Evolutionary conservation across 2,329 filamentous ascomycete genomes (phyloP).

Genomic region (Apiospora saccharicola): DNA sequence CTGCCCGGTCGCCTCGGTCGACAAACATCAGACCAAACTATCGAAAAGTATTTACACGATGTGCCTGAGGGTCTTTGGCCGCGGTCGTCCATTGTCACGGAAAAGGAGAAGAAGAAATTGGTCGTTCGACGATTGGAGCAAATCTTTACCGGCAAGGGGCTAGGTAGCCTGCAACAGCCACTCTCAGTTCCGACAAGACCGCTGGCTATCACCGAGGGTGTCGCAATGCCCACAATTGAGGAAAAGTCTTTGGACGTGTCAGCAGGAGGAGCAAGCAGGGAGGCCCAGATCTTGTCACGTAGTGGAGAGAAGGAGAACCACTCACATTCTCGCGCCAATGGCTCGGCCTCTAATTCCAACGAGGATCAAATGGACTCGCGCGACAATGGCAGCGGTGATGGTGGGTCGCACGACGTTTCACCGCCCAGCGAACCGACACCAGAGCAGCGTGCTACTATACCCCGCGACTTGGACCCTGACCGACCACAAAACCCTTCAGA

Average conservation of each 20-base stretch:
- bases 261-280: constrained; percentile 45
- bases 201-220: constrained; percentile 40
- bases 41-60: constrained; percentile 74
- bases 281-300: constrained; percentile 56
- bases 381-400: constrained; percentile 39
- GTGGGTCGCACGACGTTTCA: constrained; percentile 48
- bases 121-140: constrained; percentile 81
- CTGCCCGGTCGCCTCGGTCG: constrained; percentile 43
- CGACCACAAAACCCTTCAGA: constrained; percentile 78
- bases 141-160: constrained; percentile 77
- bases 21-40: constrained; percentile 62
- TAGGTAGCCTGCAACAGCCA: constrained; percentile 44
- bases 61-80: constrained; percentile 76
- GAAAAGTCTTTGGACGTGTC: constrained; percentile 47
- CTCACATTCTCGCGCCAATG: constrained; percentile 49
- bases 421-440: constrained; percentile 45
- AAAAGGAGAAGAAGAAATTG: constrained; percentile 77
- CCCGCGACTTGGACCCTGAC: constrained; percentile 78
- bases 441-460: constrained; percentile 80
- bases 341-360: constrained; percentile 56
- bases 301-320: constrained; percentile 47
- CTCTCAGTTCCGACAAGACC: constrained; percentile 39
- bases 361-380: constrained; percentile 55
- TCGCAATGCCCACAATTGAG: constrained; percentile 35
- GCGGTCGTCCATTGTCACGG: constrained; percentile 67